phyloP scores from a whole-genome alignment of 2,329 filamentous ascomycete species.

The Bipolaris sorokiniana region DNA sequence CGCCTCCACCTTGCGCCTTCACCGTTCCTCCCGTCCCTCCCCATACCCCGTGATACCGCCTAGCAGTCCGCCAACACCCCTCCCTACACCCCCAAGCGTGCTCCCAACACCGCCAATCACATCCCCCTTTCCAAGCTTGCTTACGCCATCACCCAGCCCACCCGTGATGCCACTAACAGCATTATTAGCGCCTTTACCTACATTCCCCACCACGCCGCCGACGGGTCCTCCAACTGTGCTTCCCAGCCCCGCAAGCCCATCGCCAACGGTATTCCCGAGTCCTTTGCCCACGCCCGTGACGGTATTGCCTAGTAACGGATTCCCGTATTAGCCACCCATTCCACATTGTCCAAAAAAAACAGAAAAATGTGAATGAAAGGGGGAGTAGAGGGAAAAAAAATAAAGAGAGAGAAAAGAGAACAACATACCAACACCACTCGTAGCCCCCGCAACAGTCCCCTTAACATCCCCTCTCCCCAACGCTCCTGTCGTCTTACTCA shows the following conservation, averaged over 20 bases:
- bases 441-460: constrained; percentile 48
- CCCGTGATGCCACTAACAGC: constrained; percentile 51
- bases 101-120: constrained; percentile 52
- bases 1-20: constrained; percentile 22
- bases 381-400: not conserved
- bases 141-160: constrained; percentile 54
- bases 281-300: constrained; percentile 46
- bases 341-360: not conserved
- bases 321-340: not conserved
- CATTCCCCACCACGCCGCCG: constrained; percentile 51
- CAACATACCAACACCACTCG: constrained; percentile 40
- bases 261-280: constrained; percentile 43
- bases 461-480: constrained; percentile 52
- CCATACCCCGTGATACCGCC: constrained; percentile 39
- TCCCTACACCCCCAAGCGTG: constrained; percentile 51
- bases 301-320: constrained; percentile 43
- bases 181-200: constrained; percentile 52
- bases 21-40: constrained; percentile 28
- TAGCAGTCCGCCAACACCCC: constrained; percentile 47
- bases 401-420: not conserved
- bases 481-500: constrained; percentile 53
- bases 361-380: too few species aligned
- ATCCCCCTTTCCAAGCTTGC: constrained; percentile 54
- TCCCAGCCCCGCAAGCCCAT: constrained; percentile 49
- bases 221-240: constrained; percentile 48